Conservation (phyloP, 371 early-diverging fungal species). For the Caulochytrium protostelioides region DNA sequence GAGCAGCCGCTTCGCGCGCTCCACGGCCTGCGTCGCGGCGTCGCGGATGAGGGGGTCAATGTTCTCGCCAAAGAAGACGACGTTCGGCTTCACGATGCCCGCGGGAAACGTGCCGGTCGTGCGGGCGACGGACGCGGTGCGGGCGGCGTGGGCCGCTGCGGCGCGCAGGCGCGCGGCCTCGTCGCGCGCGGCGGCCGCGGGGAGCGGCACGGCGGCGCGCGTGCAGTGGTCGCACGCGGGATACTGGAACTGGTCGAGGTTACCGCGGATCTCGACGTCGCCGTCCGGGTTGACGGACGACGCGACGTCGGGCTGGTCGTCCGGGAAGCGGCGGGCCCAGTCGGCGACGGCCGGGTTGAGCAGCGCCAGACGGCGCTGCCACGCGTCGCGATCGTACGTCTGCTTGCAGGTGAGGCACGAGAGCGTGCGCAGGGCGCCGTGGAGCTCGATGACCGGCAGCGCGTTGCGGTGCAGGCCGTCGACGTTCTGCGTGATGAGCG, state of each 20-base stretch:
- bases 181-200: background rate
- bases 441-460: slow-evolving; percentile 48
- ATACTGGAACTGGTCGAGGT: slow-evolving; percentile 42
- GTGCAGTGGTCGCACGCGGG: slow-evolving; percentile 44
- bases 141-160: no score
- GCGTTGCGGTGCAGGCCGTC: slow-evolving; percentile 49
- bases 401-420: slow-evolving; percentile 46
- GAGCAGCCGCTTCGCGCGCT: slow-evolving; percentile 34
- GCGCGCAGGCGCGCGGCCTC: no score
- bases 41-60: slow-evolving; percentile 28
- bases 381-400: slow-evolving; percentile 24
- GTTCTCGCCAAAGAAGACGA: slow-evolving; percentile 79
- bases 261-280: slow-evolving; percentile 38
- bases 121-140: no score
- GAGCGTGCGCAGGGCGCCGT: slow-evolving; percentile 55
- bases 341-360: slow-evolving; percentile 38
- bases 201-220: no score
- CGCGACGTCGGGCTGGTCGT: slow-evolving; percentile 6
- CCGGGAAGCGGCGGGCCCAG: slow-evolving; percentile 23
- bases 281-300: slow-evolving; percentile 63
- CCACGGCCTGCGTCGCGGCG: slow-evolving; percentile 28
- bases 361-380: slow-evolving; percentile 38
- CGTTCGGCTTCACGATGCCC: slow-evolving; percentile 41
- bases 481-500: slow-evolving; percentile 76
- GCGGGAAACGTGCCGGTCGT: no score